A percentile compares a stretch with the other conserved stretches of the same genome.
Conservation (phyloP, 768 basidiomycete species). For the Fistulinella prunicolor region DNA sequence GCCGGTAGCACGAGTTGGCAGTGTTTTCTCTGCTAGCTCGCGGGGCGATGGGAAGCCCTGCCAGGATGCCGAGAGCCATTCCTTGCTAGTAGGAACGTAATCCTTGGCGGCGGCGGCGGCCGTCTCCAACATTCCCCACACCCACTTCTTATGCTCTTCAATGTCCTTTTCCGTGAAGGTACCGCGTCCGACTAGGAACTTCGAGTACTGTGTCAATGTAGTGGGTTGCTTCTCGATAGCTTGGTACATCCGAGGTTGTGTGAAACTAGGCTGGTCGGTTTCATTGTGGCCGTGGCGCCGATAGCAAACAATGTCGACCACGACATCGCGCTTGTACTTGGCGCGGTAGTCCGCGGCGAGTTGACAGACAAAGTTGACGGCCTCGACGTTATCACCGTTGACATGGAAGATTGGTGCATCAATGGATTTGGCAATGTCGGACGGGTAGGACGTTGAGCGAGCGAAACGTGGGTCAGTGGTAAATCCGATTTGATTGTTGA, state of each 20-base stretch:
- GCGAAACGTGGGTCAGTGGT: conserved; percentile 98
- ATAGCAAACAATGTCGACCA: conserved; percentile 98
- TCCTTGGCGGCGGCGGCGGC: conserved; percentile 93
- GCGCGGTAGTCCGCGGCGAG: conserved; percentile 97
- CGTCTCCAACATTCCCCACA: conserved; percentile 98
- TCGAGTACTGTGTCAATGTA: conserved; percentile 86
- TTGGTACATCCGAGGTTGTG: conserved; percentile 98
- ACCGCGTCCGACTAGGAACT: conserved; percentile 83
- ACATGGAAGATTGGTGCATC: conserved; percentile 99
- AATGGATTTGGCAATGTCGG: conserved; percentile 97
- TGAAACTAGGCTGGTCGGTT: conserved; percentile 98
- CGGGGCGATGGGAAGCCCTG: conserved; percentile 97
- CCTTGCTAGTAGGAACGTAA: conserved; percentile 90
- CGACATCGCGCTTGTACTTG: conserved; percentile 98
- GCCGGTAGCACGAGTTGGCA: conserved; percentile 90
- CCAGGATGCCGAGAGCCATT: conserved; percentile 98
- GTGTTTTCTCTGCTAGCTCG: conserved; percentile 86
- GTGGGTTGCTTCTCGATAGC: conserved; percentile 94
- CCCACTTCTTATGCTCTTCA: conserved; percentile 98
- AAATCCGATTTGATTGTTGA: conserved; percentile 99
- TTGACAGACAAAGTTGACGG: conserved; percentile 97
- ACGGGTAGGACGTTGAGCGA: conserved; percentile 96
- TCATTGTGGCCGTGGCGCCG: conserved; percentile 99
- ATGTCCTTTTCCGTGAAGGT: conserved; percentile 96
- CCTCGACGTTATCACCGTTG: conserved; percentile 97